Base-by-base conservation (phyloP, 1,139 yeast genomes). In the Candida anutae region DNA sequence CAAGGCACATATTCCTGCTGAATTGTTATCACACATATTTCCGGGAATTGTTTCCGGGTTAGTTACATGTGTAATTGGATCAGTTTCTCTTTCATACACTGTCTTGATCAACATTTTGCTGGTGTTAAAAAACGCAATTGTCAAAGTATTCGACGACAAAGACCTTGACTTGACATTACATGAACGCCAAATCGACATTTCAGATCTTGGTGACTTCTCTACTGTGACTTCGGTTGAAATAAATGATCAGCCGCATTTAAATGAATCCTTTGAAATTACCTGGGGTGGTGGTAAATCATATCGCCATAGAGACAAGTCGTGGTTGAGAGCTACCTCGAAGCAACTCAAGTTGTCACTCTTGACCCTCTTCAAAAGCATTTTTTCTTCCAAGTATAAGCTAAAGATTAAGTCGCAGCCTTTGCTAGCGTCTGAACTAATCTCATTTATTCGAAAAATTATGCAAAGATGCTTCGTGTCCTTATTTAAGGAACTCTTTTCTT, bases 311-410 rank as follows among this genome's bases (percentile, higher is more conserved):
- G 64, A 74, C 2, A 53, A 56, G 9, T 47, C 71, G 6, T 83
- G 94, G 94, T 50, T 80, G 13, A 56, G 47, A 13, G 84, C 78
- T 0, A 77, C 88, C 0, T 60, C 79, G 2, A 56, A 59, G 18
- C 90, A 83, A 42, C 60, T 82, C 15, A 69, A 65, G 28, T 46
- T 64, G 5, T 62, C 74, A 2, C 50, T 76, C 21, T 38, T 58
- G 3, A 42, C 50, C 5, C 45, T 55, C 31, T 55, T 58, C 46
- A 51, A 53, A 38, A 39, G 48, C 25, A 26, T 55, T 9, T 29
- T 47, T 10, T 22, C 24, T n/a, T 13, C 16, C 17, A 33, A 27
- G 23, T 19, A 28, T 3, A 50, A 55, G 26, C 28, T 56, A 2
- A 46, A 46, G 29, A 38, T 47, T 8, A 56, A 55, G 26, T 28